These are phyloP conservation scores for Pachysandra terminalis DNA, from an alignment of 164 flowering plant genomes.

Conservation along the genomic window DNA sequence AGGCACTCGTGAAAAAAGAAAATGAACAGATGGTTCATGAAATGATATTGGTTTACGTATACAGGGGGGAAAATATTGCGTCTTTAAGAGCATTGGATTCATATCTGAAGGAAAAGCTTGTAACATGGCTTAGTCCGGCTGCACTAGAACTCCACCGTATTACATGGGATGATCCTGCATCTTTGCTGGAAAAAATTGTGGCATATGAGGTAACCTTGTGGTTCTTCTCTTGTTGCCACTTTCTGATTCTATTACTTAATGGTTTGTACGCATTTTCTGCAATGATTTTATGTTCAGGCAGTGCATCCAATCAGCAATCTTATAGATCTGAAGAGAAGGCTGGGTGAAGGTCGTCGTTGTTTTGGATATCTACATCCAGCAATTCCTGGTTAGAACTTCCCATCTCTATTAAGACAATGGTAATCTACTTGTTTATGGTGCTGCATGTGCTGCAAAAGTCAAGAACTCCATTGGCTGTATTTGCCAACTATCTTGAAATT, in stretches of 20 bases:
- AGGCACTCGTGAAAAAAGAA: neutral
- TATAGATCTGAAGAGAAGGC: slow-evolving; percentile 85
- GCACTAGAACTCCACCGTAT: slow-evolving; percentile 85
- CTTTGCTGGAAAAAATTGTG: slow-evolving; percentile 91
- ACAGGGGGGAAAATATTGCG: slow-evolving; percentile 72
- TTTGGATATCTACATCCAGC: slow-evolving; percentile 94
- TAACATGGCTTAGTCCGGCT: slow-evolving; percentile 95
- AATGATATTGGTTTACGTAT: slow-evolving; percentile 1
- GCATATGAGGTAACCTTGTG: slow-evolving; percentile 65
- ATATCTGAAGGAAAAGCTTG: slow-evolving; percentile 77
- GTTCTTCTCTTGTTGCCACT: slow-evolving; percentile 3
- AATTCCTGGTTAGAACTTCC: slow-evolving; percentile 65
- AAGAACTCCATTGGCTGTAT: neutral
- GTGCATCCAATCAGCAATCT: slow-evolving; percentile 97
- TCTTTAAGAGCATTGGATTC: slow-evolving; percentile 79
- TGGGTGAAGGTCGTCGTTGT: slow-evolving; percentile 93
- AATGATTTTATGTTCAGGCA: slow-evolving; percentile 50
- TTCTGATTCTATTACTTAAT: slow-evolving; percentile 3
- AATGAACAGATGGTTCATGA: neutral
- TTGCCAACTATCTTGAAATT: no score
- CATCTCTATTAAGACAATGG: slow-evolving; percentile 3
- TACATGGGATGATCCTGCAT: slow-evolving; percentile 98
- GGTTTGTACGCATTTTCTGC: neutral
- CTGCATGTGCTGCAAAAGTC: neutral
- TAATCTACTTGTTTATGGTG: neutral